A percentile compares a stretch with the other conserved stretches of the same genome.
These are phyloP conservation scores for Aspergillus novofumigatus DNA, from an alignment of 2,329 filamentous ascomycete genomes.

Conservation along the genomic window DNA sequence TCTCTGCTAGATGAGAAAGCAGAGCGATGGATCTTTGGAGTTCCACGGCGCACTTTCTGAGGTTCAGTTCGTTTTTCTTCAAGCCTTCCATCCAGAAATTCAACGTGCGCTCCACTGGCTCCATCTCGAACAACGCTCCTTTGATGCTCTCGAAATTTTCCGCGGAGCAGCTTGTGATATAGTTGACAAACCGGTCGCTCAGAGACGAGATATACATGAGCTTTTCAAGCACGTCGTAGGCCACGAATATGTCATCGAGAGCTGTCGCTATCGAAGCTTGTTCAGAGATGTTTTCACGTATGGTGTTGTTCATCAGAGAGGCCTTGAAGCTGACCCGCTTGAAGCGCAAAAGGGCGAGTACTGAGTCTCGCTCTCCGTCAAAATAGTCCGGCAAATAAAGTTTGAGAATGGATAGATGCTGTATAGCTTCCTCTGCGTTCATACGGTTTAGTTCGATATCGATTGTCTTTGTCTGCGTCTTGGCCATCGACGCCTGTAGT, in stretches of 20 bases:
- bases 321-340: slow-evolving; percentile 87
- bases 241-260: slow-evolving; percentile 72
- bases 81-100: slow-evolving; percentile 85
- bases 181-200: slow-evolving; percentile 77
- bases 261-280: slow-evolving; percentile 61
- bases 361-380: slow-evolving; percentile 73
- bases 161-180: slow-evolving; percentile 72
- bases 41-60: slow-evolving; percentile 75
- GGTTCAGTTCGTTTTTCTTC: slow-evolving; percentile 78
- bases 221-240: slow-evolving; percentile 78
- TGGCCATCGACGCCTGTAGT: slow-evolving; percentile 81
- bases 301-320: slow-evolving; percentile 68
- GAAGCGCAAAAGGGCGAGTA: slow-evolving; percentile 84
- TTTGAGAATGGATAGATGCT: slow-evolving; percentile 85
- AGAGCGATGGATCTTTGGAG: slow-evolving; percentile 80
- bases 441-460: slow-evolving; percentile 82
- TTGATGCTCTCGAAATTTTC: slow-evolving; percentile 76
- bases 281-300: slow-evolving; percentile 72
- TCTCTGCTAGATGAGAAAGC: slow-evolving; percentile 78
- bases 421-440: slow-evolving; percentile 80
- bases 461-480: slow-evolving; percentile 91
- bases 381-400: slow-evolving; percentile 84
- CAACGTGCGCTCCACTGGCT: slow-evolving; percentile 83
- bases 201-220: slow-evolving; percentile 78
- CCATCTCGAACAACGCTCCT: slow-evolving; percentile 77